A percentile compares a stretch with the other conserved stretches of the same genome.
Conservation (phyloP, 768 basidiomycete genomes). For the Termitomyces titanicus region DNA sequence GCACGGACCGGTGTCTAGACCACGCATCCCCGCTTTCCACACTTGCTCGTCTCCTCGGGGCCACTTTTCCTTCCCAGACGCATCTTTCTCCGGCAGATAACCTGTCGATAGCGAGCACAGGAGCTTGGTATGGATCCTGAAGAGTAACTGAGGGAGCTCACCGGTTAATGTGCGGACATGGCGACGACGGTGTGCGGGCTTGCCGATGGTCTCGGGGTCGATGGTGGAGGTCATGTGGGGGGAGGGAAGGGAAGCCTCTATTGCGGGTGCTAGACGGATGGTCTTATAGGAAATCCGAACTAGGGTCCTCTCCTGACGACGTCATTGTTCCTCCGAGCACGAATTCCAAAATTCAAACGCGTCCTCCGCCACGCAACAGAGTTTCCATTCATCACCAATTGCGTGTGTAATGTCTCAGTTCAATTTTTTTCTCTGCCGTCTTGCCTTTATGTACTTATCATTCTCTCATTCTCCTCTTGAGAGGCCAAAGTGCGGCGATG, state of each 20-base stretch:
- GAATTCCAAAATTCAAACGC: neutral
- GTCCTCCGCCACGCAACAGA: neutral
- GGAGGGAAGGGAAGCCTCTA: conserved; percentile 7
- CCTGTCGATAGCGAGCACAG: conserved; percentile 36
- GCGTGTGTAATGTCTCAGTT: neutral
- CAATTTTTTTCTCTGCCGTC: neutral
- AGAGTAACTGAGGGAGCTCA: conserved; percentile 19
- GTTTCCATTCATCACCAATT: neutral
- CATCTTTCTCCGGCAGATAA: conserved; percentile 76
- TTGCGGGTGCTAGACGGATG: neutral
- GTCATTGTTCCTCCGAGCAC: conserved; percentile 6
- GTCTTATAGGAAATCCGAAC: conserved; percentile 13
- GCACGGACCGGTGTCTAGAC: conserved; percentile 51
- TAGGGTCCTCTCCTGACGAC: neutral
- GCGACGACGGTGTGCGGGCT: conserved; percentile 45
- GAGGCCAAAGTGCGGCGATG: neutral
- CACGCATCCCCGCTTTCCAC: conserved; percentile 65
- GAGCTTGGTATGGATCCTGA: neutral
- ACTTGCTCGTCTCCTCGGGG: conserved; percentile 72
- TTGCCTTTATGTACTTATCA: neutral
- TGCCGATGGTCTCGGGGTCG: conserved; percentile 65
- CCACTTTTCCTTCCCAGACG: conserved; percentile 79
- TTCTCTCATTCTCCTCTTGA: neutral
- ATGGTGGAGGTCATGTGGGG: conserved; percentile 59
- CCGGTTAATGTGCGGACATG: conserved; percentile 71